Evolutionary conservation across 495 filamentous ascomycete genomes (phyloP).

Genomic region (Lepidopterella palustris): DNA sequence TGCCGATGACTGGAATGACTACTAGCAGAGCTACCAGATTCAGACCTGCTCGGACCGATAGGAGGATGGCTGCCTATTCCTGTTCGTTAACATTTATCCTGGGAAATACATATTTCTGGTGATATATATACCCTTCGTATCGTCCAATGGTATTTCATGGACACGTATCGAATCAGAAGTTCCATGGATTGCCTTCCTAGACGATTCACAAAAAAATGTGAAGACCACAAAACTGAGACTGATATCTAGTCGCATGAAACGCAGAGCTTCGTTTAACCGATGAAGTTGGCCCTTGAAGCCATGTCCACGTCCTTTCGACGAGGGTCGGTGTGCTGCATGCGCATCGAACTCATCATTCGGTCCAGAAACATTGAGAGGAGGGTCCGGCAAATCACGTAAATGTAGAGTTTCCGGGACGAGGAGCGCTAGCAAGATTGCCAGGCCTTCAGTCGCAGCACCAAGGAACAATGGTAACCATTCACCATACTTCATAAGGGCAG

Average conservation of each 20-base stretch:
- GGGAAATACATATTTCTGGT: neutral
- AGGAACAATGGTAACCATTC: slow-evolving; percentile 21
- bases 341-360: neutral
- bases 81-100: neutral
- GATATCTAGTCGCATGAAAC: slow-evolving; percentile 35
- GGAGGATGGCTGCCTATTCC: slow-evolving; percentile 38
- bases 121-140: slow-evolving; percentile 33
- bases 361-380: neutral
- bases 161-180: slow-evolving; percentile 41
- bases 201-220: slow-evolving; percentile 31
- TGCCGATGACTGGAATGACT: slow-evolving; percentile 30
- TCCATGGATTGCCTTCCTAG: slow-evolving; percentile 32
- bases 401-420: slow-evolving; percentile 26
- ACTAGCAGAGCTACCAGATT: slow-evolving; percentile 33
- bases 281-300: slow-evolving; percentile 19
- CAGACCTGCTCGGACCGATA: slow-evolving; percentile 39
- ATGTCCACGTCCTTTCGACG: neutral
- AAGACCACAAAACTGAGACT: slow-evolving; percentile 34
- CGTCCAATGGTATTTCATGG: slow-evolving; percentile 41
- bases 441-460: slow-evolving; percentile 10
- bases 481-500: slow-evolving; percentile 18
- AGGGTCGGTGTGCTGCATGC: neutral
- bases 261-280: slow-evolving; percentile 30
- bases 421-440: slow-evolving; percentile 6
- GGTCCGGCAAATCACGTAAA: slow-evolving; percentile 20